Base-by-base conservation (phyloP, 108 stramenopile species). In the Skeletonema tropicum region DNA sequence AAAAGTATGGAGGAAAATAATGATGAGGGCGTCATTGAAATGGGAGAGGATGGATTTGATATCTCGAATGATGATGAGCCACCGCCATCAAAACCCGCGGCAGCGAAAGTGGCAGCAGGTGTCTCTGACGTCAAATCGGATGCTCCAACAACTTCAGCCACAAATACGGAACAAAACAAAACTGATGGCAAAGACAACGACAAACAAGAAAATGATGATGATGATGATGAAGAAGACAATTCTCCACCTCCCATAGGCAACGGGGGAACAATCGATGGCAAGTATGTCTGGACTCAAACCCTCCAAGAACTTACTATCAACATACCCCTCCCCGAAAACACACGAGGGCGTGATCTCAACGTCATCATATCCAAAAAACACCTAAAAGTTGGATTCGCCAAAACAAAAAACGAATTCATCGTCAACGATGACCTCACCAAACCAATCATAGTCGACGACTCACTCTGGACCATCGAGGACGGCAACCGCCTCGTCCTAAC, bases 381-480 rank as follows among this genome's bases (percentile, higher is more conserved):
- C 25, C 80, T 99, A 10, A 92, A 90, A 73, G 89, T 97, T 7
- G 91, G 83, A 15, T 63, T 19, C 19, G 48, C 98, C 60, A 92
- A 92, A 70, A 64, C 26, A 29, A 45, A n/a, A n/a, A 31, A n/a
- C 26, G 67, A 77, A 48, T 68, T 71, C 11, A 84, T 97, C 17
- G 80, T 98, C 57, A 83, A 98, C 76, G 99, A 88, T 12, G 75
- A 88, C 1, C 88, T 99, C 59, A 82, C 87, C 75, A 96, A 98
- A 75, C 31, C 88, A 15, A 88, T 99, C 35, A 93, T 97, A 48
- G 88, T 94, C 21, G 99, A 99, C 69, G 99, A 99, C 81, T 96
- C 95, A 71, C 97, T 98, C 85, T 99, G 99, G 99, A 99, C 99
- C 2, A 87, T 99, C 23, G 99, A 99, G 75, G 99, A 99, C 70